Evolutionary conservation across 768 basidiomycete genomes (phyloP).

Genomic region (Lactarius evosmus): DNA sequence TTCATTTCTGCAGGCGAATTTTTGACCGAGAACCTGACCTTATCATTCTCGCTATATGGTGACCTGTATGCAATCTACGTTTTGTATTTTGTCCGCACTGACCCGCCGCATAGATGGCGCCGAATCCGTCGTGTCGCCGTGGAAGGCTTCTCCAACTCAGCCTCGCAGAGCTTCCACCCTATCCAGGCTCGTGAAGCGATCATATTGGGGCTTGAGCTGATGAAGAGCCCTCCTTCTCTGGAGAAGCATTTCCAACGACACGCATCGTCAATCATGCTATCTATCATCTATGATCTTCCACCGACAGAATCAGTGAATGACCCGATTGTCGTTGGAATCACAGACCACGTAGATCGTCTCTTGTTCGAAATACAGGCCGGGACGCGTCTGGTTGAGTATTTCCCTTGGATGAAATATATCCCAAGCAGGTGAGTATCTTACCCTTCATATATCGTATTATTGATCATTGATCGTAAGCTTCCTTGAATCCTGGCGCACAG

Average conservation of each 20-base stretch:
- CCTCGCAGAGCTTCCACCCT: too few relatives aligned
- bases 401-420: slow-evolving; percentile 1
- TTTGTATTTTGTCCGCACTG: too few relatives aligned
- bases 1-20: too few relatives aligned
- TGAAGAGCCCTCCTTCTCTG: not conserved
- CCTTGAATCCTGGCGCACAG: not conserved
- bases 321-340: not conserved
- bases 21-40: too few relatives aligned
- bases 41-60: too few relatives aligned
- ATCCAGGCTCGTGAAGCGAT: not conserved
- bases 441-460: not conserved
- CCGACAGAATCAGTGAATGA: slow-evolving; percentile 18
- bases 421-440: not conserved
- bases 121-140: too few relatives aligned
- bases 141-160: too few relatives aligned
- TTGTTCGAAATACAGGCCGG: not conserved
- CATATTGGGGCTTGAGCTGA: not conserved
- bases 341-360: not conserved
- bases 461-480: not conserved
- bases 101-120: too few relatives aligned
- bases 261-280: slow-evolving; percentile 31
- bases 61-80: too few relatives aligned
- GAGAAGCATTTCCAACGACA: slow-evolving; percentile 1
- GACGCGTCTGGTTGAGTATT: not conserved
- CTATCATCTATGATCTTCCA: slow-evolving; percentile 13